Evolutionary conservation across 1,139 yeast species (phyloP).

Genomic region (Candida sojae): DNA sequence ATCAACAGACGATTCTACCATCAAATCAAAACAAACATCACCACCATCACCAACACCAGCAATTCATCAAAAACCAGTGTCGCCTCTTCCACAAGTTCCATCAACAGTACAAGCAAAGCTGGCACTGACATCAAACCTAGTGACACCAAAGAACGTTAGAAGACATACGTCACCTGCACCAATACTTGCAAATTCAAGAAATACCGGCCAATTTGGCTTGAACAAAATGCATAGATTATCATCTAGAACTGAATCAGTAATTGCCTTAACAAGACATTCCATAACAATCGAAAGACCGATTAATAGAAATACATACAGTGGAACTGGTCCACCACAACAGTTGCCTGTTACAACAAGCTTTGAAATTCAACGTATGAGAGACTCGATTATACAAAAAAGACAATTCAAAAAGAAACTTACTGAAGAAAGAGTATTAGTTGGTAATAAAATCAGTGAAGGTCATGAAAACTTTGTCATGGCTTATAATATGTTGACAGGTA

Average conservation of each 20-base stretch:
- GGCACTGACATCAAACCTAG: not conserved
- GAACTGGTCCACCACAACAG: constrained; percentile 7
- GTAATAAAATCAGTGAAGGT: constrained; percentile 85
- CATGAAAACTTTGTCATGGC: constrained; percentile 94
- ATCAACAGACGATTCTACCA: constrained; percentile 8
- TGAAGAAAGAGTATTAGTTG: constrained; percentile 60
- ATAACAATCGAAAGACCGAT: constrained; percentile 13
- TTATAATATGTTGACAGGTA: constrained; percentile 96
- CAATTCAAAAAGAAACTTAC: constrained; percentile 23
- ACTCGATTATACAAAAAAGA: constrained; percentile 42
- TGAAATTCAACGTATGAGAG: constrained; percentile 47
- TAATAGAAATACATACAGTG: constrained; percentile 24
- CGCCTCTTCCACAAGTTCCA: not conserved
- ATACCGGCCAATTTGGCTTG: not conserved
- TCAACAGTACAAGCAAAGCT: not conserved
- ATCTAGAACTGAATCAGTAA: constrained; percentile 16
- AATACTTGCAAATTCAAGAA: not conserved
- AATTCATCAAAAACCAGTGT: not conserved
- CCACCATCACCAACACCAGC: not conserved
- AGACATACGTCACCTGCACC: constrained; percentile 27
- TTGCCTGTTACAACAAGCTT: constrained; percentile 12
- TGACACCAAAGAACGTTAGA: constrained; percentile 14
- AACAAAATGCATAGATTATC: not conserved
- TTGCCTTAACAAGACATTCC: constrained; percentile 15
- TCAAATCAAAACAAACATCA: constrained; percentile 2